phyloP scores from a whole-genome alignment of 352 stramenopile genomes.

The Plasmopara muralis region DNA sequence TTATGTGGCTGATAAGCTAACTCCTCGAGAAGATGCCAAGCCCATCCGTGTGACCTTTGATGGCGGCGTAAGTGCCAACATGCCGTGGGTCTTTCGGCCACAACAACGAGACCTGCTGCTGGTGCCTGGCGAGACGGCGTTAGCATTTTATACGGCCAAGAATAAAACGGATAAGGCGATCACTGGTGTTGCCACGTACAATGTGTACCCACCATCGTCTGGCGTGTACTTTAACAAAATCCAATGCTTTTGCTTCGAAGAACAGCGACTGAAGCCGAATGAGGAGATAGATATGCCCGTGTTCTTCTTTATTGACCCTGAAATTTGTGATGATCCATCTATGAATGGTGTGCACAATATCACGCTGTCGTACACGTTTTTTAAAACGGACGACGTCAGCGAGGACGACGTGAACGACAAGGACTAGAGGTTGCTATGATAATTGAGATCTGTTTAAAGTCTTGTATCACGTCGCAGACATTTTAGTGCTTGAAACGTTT shows the following conservation, averaged over 20 bases:
- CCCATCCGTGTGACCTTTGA: constrained; percentile 97
- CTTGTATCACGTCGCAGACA: constrained; percentile 11
- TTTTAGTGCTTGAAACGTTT: not conserved
- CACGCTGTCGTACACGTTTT: constrained; percentile 98
- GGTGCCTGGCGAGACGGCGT: constrained; percentile 96
- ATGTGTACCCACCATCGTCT: constrained; percentile 96
- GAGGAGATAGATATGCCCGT: constrained; percentile 99
- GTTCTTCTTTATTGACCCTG: constrained; percentile 99
- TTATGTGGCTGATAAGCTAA: constrained; percentile 82
- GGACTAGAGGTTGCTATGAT: constrained; percentile 19
- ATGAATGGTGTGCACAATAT: constrained; percentile 97
- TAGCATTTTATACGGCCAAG: constrained; percentile 98
- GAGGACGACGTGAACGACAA: constrained; percentile 83
- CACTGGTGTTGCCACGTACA: constrained; percentile 97
- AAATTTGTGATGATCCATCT: constrained; percentile 95
- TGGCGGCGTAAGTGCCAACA: constrained; percentile 87
- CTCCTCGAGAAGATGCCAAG: constrained; percentile 84
- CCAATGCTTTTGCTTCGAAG: constrained; percentile 99
- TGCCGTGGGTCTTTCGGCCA: constrained; percentile 97
- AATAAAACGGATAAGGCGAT: constrained; percentile 97
- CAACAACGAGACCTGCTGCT: constrained; percentile 91
- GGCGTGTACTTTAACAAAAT: constrained; percentile 99
- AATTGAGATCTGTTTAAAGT: not conserved
- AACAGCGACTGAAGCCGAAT: constrained; percentile 94
- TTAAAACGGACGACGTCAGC: constrained; percentile 94